Evolutionary conservation across 1,284 basidiomycete genomes (phyloP), one percentile per base, ranked within the genome.

Genomic region (Tilletiopsis washingtonensis): DNA sequence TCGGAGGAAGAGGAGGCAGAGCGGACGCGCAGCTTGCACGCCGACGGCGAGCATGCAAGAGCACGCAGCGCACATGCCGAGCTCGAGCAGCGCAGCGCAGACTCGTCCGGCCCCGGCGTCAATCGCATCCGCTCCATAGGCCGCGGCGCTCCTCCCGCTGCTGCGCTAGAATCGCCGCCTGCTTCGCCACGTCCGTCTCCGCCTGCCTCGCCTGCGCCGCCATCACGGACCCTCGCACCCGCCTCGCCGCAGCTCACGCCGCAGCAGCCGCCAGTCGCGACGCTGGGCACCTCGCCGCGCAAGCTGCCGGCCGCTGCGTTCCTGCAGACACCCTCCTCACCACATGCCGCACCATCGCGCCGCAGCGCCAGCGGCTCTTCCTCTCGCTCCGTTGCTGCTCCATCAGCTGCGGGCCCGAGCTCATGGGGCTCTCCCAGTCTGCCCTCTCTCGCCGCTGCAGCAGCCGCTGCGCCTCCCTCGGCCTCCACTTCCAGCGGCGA

Each of bases 381-480:
- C 32, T 1, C 32, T 34, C 12, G 12, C 12, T 34, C 12, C 32
- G 12, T 11, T 17, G 17, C 32, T 17, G 32, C 32, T 34, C 32
- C 17, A 11, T 34, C 32, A 34, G 32, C 32, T 11, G 32, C 17
- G 32, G 32, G 17, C 32, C 17, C 17, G 12, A 34, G 32, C 32
- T 17, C 12, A 3, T 12, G 12, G 32, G 17, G 12, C 17, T 34
- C 32, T 34, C 32, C 32, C 12, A 12, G 12, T 11, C 32, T 34
- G 32, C 12, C 12, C 32, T 34, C 32, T 17, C 17, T 34, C 12
- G 32, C 32, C 32, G 32, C 32, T 12, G 32, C 32, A 12, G 32
- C 32, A 12, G 51, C 56, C 3, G 59, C 54, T 43, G 55, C 57
- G 44, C 24, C 55, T 19, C 43, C 49, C 34, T 57, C 58, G 3